These are phyloP conservation scores for Aristolochia contorta DNA, from an alignment of 164 flowering plant genomes.

Conservation along the genomic window DNA sequence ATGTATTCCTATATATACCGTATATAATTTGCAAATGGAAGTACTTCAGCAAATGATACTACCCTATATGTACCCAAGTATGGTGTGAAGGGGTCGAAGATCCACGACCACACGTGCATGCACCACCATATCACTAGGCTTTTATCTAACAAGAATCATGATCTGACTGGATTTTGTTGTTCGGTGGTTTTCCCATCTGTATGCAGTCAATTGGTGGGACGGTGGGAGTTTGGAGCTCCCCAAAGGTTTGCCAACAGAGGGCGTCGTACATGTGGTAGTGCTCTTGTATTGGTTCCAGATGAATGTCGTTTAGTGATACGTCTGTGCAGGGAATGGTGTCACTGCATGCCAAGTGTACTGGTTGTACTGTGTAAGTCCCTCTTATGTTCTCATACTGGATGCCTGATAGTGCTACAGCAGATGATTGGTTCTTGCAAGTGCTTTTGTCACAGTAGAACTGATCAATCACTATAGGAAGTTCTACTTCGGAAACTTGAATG, in stretches of 20 bases:
- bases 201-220: slow-evolving; percentile 81
- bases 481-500: slow-evolving; percentile 36
- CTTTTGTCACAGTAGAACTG: slow-evolving; percentile 38
- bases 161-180: slow-evolving; percentile 51
- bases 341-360: slow-evolving; percentile 41
- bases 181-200: slow-evolving; percentile 73
- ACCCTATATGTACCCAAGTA: slow-evolving; percentile 8
- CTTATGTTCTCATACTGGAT: slow-evolving; percentile 28
- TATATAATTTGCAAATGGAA: not conserved
- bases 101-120: slow-evolving; percentile 37
- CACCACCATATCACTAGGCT: not conserved
- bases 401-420: slow-evolving; percentile 38
- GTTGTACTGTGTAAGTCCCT: slow-evolving; percentile 36
- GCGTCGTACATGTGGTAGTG: slow-evolving; percentile 31
- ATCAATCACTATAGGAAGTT: slow-evolving; percentile 34
- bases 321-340: slow-evolving; percentile 37
- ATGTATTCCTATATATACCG: slow-evolving; percentile 4
- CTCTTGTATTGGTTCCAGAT: slow-evolving; percentile 29
- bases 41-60: slow-evolving; percentile 4
- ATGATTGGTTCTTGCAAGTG: slow-evolving; percentile 33
- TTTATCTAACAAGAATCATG: slow-evolving; percentile 48
- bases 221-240: slow-evolving; percentile 65
- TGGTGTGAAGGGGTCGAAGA: slow-evolving; percentile 54
- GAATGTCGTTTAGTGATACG: slow-evolving; percentile 27
- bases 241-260: slow-evolving; percentile 90